Percentiles rank a stretch among this genome's conserved stretches.
These are phyloP conservation scores for Brettanomyces sp. DNA, from an alignment of 805 yeast genomes.

Conservation along the genomic window DNA sequence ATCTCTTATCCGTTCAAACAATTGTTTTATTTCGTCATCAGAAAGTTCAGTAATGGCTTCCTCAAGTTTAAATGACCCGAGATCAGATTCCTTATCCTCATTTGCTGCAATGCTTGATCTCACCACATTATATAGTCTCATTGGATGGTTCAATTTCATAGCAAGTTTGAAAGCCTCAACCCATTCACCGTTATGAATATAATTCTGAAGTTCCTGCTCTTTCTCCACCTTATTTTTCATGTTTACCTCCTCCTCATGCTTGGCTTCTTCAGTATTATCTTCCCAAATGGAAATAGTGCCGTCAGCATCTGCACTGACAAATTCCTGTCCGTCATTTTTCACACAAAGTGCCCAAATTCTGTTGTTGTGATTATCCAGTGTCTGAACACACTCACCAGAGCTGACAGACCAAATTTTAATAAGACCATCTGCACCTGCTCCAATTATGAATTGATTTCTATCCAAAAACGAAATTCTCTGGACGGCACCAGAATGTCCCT, in stretches of 20 bases:
- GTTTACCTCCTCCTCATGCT: constrained; percentile 43
- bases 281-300: constrained; percentile 85
- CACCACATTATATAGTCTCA: constrained; percentile 73
- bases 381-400: constrained; percentile 69
- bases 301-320: constrained; percentile 90
- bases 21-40: constrained; percentile 45
- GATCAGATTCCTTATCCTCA: constrained; percentile 37
- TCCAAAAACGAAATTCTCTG: constrained; percentile 70
- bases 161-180: constrained; percentile 81
- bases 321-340: constrained; percentile 53
- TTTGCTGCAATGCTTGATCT: constrained; percentile 46
- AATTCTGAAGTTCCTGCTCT: constrained; percentile 80
- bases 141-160: constrained; percentile 80
- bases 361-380: constrained; percentile 85
- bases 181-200: constrained; percentile 69
- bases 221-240: constrained; percentile 61
- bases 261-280: constrained; percentile 74
- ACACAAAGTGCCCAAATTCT: constrained; percentile 86
- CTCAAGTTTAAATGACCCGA: constrained; percentile 58
- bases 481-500: constrained; percentile 90
- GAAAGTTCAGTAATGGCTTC: constrained; percentile 46
- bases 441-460: constrained; percentile 56
- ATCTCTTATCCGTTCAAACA: constrained; percentile 75
- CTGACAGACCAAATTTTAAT: constrained; percentile 81
- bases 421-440: constrained; percentile 91